Conservation (phyloP, 352 stramenopile species). For the Phytophthora nicotianae region DNA sequence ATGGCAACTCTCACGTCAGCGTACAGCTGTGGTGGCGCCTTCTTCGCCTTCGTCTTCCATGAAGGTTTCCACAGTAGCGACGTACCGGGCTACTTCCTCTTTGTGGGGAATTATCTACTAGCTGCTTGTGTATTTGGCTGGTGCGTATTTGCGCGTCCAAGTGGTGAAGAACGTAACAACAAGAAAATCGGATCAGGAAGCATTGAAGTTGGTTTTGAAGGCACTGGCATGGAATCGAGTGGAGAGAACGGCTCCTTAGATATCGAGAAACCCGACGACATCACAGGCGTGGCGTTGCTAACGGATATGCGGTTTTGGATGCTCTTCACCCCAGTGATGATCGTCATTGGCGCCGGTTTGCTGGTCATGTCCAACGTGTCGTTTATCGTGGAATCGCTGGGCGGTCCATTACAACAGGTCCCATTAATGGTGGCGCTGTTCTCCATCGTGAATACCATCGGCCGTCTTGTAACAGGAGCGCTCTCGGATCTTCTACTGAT, state of each 20-base stretch:
- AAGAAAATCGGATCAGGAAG: constrained; percentile 43
- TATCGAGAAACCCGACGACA: constrained; percentile 42
- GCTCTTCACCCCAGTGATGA: constrained; percentile 77
- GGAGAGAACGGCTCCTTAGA: constrained; percentile 26
- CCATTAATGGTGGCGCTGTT: constrained; percentile 80
- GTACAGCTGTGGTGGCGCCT: constrained; percentile 79
- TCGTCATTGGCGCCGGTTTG: constrained; percentile 70
- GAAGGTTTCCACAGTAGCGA: constrained; percentile 54
- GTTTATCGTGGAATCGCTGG: constrained; percentile 83
- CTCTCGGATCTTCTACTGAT: constrained; percentile 61
- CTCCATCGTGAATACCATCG: constrained; percentile 75
- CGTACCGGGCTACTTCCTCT: constrained; percentile 76
- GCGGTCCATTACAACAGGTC: constrained; percentile 62
- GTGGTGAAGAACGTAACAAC: constrained; percentile 3
- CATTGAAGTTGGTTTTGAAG: constrained; percentile 48
- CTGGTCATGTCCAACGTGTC: constrained; percentile 88
- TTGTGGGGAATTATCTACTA: constrained; percentile 66
- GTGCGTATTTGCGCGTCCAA: constrained; percentile 46
- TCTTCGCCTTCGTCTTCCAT: constrained; percentile 80
- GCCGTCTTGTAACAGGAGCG: constrained; percentile 60
- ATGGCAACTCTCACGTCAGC: constrained; percentile 72
- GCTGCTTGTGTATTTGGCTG: constrained; percentile 54
- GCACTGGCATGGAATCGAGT: constrained; percentile 31
- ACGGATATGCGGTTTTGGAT: constrained; percentile 73
- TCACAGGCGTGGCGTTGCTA: constrained; percentile 64